These are phyloP conservation scores for Backusella westeae DNA, from an alignment of 192 early-diverging fungal genomes.

Conservation along the genomic window DNA sequence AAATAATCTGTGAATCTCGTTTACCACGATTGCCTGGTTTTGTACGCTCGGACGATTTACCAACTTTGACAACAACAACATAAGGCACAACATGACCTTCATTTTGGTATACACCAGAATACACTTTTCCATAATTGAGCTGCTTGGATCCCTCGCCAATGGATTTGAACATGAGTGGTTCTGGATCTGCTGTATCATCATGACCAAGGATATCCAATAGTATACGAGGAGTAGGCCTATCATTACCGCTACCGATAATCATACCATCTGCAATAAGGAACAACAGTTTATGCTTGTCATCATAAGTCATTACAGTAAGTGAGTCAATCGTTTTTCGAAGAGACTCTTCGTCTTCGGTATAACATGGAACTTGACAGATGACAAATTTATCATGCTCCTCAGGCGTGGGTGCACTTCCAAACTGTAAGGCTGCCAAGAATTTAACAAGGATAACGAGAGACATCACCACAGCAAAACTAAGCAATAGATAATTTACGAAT, in stretches of 20 bases:
- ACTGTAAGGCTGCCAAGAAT: slow-evolving; percentile 74
- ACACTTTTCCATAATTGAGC: slow-evolving; percentile 80
- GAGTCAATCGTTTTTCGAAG: slow-evolving; percentile 75
- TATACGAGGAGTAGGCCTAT: slow-evolving; percentile 78
- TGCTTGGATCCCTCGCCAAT: slow-evolving; percentile 77
- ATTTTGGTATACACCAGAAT: slow-evolving; percentile 76
- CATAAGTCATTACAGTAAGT: slow-evolving; percentile 65
- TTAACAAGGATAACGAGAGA: slow-evolving; percentile 74
- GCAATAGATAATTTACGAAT: slow-evolving; percentile 83
- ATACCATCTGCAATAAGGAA: slow-evolving; percentile 80
- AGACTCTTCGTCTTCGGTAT: slow-evolving; percentile 80
- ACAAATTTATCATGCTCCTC: slow-evolving; percentile 75
- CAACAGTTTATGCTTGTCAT: slow-evolving; percentile 79
- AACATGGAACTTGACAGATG: slow-evolving; percentile 80
- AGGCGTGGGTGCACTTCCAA: slow-evolving; percentile 62
- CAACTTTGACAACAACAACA: slow-evolving; percentile 80
- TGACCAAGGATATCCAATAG: slow-evolving; percentile 74
- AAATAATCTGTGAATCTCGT: slow-evolving; percentile 82
- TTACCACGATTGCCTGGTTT: slow-evolving; percentile 87
- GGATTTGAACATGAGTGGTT: slow-evolving; percentile 71
- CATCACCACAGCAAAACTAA: slow-evolving; percentile 74
- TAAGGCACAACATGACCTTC: slow-evolving; percentile 76
- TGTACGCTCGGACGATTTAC: slow-evolving; percentile 62
- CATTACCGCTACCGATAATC: slow-evolving; percentile 81
- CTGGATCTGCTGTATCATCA: slow-evolving; percentile 50